phyloP scores from a whole-genome alignment of 441 rosid species.

The Jatropha podagrica region DNA sequence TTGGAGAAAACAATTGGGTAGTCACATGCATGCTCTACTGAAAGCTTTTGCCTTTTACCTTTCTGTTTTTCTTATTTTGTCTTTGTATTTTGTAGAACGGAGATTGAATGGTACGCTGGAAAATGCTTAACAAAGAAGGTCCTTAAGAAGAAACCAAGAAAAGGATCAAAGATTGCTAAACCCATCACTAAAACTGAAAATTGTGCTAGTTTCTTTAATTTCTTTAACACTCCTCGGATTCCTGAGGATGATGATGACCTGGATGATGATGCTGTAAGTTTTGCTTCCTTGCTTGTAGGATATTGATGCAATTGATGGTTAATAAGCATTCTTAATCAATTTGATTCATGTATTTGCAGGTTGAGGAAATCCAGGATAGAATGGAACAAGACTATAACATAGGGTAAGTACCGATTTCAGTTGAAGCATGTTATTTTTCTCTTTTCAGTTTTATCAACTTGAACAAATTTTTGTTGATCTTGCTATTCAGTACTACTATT shows the following conservation, averaged over 20 bases:
- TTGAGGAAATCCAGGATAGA: constrained; percentile 70
- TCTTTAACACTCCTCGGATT: constrained; percentile 69
- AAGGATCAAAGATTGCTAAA: constrained; percentile 72
- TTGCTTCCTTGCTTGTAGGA: background rate
- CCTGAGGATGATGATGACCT: constrained; percentile 67
- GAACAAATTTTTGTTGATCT: constrained; percentile 28
- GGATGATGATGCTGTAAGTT: constrained; percentile 68
- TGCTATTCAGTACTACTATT: constrained; percentile 35
- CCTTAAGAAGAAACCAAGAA: constrained; percentile 70
- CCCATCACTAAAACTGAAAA: constrained; percentile 68
- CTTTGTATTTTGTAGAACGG: constrained; percentile 46
- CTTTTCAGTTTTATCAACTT: background rate
- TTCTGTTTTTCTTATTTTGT: constrained; percentile 4
- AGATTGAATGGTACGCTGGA: constrained; percentile 78
- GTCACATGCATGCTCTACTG: background rate
- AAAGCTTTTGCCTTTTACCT: background rate
- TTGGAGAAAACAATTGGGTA: constrained; percentile 83
- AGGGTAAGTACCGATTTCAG: constrained; percentile 40
- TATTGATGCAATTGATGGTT: background rate
- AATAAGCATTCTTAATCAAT: background rate
- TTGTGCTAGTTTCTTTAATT: constrained; percentile 81
- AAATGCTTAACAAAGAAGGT: constrained; percentile 76
- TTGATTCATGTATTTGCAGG: constrained; percentile 33
- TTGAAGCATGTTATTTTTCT: background rate
- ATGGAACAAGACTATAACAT: constrained; percentile 80